Evolutionary conservation across 495 filamentous ascomycete species (phyloP).

Genomic region (Copromyces sp.): DNA sequence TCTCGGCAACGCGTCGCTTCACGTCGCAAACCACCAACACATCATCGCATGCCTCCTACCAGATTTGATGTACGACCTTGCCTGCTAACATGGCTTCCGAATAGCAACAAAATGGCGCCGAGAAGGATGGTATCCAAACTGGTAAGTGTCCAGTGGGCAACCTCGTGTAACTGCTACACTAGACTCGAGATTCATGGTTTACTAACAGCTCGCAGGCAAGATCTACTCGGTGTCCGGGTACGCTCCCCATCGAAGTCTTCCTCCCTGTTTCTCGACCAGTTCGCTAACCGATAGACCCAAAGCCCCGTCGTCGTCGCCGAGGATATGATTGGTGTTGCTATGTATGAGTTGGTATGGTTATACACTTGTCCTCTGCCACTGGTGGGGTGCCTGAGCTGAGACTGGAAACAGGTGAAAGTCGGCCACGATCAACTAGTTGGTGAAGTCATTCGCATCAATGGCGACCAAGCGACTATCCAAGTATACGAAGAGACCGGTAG

Average conservation of each 20-base stretch:
- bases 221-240: slow-evolving; percentile 79
- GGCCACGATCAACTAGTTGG: slow-evolving; percentile 84
- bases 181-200: not conserved
- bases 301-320: slow-evolving; percentile 92
- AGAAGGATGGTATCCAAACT: slow-evolving; percentile 27
- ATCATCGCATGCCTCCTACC: not conserved
- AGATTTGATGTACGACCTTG: not conserved
- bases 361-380: slow-evolving; percentile 20
- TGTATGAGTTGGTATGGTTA: slow-evolving; percentile 80
- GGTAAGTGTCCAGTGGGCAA: slow-evolving; percentile 19
- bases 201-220: slow-evolving; percentile 41
- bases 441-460: slow-evolving; percentile 96
- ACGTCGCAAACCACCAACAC: not conserved
- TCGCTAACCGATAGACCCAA: slow-evolving; percentile 30
- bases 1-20: not conserved
- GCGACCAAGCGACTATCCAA: slow-evolving; percentile 92
- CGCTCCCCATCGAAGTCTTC: slow-evolving; percentile 10
- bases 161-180: not conserved
- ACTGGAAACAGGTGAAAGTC: slow-evolving; percentile 57
- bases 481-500: slow-evolving; percentile 98
- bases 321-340: slow-evolving; percentile 97
- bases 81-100: not conserved
- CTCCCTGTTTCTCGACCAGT: not conserved
- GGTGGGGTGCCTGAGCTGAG: slow-evolving; percentile 15
- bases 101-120: slow-evolving; percentile 24